Base-by-base conservation (phyloP, 148 eudicot species). In the Rhododendron ovatum region DNA sequence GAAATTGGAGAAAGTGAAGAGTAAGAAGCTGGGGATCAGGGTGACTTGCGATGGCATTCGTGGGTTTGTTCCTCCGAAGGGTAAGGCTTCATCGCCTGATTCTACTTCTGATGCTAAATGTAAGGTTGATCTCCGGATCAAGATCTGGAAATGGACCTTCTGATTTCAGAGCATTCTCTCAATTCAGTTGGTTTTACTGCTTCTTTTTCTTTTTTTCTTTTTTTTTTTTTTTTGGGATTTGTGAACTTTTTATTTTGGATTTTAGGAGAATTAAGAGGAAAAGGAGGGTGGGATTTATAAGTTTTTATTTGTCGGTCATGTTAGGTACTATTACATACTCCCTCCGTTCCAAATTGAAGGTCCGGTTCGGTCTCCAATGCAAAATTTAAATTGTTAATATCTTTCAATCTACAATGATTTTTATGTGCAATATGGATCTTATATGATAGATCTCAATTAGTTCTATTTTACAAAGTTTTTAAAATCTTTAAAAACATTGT, bases 121-220 rank as follows among this genome's bases (percentile, higher is more conserved):
- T 93, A 93, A 95, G 95, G 96, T 97, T 86, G 98, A 95, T 94
- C 95, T 95, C 24, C 87, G 97, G 78, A 89, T 97, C 92, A 95
- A 93, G 98, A 97, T 97, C 93, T 94, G 94, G 96, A 97, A 94
- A 91, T 93, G 92, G 86, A 94, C 96, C 0, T 94, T 96, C 85
- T 95, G 87, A 85, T 86, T 47, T 22, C 4, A 71, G 55, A 11
- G 6, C 61, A 84, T 48, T 51, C 45, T 41, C 48, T 30, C 30
- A 53, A 24, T 75, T 51, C 13, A 35, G 9, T 20, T 75, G 74
- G 39, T 35, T 39, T 8, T n/a, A 4, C 35, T 69, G 75, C 75
- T 3, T 55, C 20, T 55, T 4, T 26, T 57, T 84, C 65, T 26
- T 26, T 24, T 26, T 57, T 84, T 77, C n/a, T 26, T 55, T 78